Base-by-base conservation (phyloP, 495 filamentous ascomycete species). In the Tuber microsphaerosporum region DNA sequence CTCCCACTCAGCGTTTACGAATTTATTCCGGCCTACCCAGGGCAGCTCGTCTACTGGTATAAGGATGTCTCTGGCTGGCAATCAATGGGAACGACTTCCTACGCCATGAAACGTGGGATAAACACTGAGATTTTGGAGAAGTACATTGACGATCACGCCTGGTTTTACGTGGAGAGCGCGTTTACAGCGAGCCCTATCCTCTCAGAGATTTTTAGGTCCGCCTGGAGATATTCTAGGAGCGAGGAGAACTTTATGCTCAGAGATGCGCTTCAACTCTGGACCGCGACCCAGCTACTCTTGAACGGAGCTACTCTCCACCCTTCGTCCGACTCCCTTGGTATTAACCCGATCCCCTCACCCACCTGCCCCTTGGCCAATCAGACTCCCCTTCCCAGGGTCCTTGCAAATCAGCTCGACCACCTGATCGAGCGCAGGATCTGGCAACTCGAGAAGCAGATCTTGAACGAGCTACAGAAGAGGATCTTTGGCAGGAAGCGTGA, bases 401-500 rank as follows among this genome's bases (percentile, higher is more conserved):
- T 82, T 69, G 74, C 78, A 37, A 81, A 83, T 70, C 81, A 83
- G 48, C 74, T 83, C 39, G 81, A 83, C n/a, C 81, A 83, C 76
- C 81, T 82, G 43, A 75, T 83, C 68, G 81, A 83, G 73, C 81
- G 81, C 34, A 74, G 81, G 37, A 82, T 83, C 34, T 83, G 81
- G 81, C 81, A 83, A 69, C 42, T 82, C 37, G 81, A 83, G 69
- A 82, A 82, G 70, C 81, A 83, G 65, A 80, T 83, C 22, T 76
- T 83, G 37, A 72, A 75, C 41, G 81, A 83, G 73, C 74, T 83
- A 4, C 81, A 83, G 74, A 80, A 80, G 70, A 73, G 81, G 48
- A 83, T 83, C 26, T 82, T 83, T 77, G 81, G 78, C 44, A 77
- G 81, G 42, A 82, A 83, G 77, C 72, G 76, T 37, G 81, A 83